Conservation (phyloP, 805 yeast genomes). For the Hanseniaspora mollemarum region DNA sequence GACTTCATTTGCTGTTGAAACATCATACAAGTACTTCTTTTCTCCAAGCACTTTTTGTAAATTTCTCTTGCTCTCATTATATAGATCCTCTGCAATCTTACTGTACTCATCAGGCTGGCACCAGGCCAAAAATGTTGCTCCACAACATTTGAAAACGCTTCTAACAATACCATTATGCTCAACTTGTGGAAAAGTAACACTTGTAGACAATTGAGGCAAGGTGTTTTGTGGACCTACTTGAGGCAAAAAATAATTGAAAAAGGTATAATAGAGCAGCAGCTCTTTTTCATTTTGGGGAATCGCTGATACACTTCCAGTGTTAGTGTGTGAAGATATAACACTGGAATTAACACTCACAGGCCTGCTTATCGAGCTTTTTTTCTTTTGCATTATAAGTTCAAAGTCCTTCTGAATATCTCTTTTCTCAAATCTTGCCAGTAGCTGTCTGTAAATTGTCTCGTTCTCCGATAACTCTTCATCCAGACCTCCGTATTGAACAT, state of each 20-base stretch:
- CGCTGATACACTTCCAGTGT: neutral
- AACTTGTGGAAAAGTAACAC: conserved; percentile 20
- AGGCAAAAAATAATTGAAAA: conserved; percentile 20
- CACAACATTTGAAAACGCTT: conserved; percentile 21
- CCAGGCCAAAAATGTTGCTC: conserved; percentile 22
- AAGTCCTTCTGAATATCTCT: conserved; percentile 13
- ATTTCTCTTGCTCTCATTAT: conserved; percentile 17
- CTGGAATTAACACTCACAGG: conserved; percentile 16
- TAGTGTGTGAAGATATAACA: neutral
- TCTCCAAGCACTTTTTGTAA: conserved; percentile 14
- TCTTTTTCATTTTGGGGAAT: conserved; percentile 17
- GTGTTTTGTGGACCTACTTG: conserved; percentile 22
- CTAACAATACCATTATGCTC: conserved; percentile 19
- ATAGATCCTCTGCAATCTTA: conserved; percentile 18
- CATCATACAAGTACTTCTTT: conserved; percentile 7
- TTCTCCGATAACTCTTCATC: conserved; percentile 11
- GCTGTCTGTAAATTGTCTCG: conserved; percentile 8
- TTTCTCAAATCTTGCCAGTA: conserved; percentile 14
- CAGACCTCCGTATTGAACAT: conserved; percentile 3
- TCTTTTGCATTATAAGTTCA: conserved; percentile 17
- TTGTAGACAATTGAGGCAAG: conserved; percentile 20
- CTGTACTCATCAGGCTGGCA: conserved; percentile 20
- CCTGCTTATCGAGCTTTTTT: conserved; percentile 10
- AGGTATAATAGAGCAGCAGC: conserved; percentile 19
- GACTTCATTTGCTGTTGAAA: neutral